Evolutionary conservation across 306 rosid species (phyloP), one percentile per base, ranked within the genome.

Genomic region (Oemleria cerasiformis): DNA sequence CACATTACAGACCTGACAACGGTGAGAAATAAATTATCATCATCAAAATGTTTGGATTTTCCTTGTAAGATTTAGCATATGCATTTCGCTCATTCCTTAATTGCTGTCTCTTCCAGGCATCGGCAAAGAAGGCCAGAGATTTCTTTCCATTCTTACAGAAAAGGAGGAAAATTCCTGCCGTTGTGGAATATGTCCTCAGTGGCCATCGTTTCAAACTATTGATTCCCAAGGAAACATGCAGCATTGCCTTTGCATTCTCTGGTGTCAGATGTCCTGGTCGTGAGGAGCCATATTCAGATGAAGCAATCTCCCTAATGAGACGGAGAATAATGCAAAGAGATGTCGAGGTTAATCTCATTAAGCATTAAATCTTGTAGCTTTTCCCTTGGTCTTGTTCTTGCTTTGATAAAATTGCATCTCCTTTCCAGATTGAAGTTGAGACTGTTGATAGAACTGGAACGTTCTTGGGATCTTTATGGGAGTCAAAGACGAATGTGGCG

Each of bases 261-360:
- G 99, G 99, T 65, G 97, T 94, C 70, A 85, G 97, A 68, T 94
- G 99, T 84, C 90, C 97, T 41, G 99, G 97, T 73, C 99, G 99
- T 63, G 90, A 80, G 58, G 99, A 94, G 80, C 92, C 91, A 20
- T 88, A 86, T 81, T 91, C 99, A 58, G 90, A 94, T 10, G 99
- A 94, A 79, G 99, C 99, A 72, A 91, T 94, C 85, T 85, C 99
- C 20, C 64, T 91, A 59, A 94, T 91, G 99, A 90, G 99, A 82
- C 84, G 97, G 72, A 94, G 85, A 82, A 94, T 91, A 77, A 91
- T 94, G 97, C 99, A 94, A 84, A 86, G 97, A 86, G 99, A 94
- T 76, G 99, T 94, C 21, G 97, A 94, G 92, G 99, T 89, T 73
- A 53, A 73, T 75, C 30, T 65, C 25, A 48, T 79, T 63, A 75